Conservation (phyloP, 148 eudicot species). For the Dianthus caryophyllus region DNA sequence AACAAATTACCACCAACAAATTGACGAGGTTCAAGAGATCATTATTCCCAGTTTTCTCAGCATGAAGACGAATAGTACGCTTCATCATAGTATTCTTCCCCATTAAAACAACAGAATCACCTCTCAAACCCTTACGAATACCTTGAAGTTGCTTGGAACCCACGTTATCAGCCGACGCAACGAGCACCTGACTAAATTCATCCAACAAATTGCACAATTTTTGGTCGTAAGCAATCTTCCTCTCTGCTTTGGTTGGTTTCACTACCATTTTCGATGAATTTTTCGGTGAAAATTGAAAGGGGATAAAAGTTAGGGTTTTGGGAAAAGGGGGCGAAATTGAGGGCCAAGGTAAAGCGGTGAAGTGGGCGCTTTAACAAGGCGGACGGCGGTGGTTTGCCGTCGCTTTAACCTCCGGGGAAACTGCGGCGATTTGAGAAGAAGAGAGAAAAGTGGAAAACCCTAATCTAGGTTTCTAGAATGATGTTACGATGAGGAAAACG, state of each 20-base stretch:
- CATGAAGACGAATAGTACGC: constrained; percentile 48
- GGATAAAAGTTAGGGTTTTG: too few relatives aligned
- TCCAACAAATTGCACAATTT: constrained; percentile 53
- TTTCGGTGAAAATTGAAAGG: not conserved
- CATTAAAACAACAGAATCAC: constrained; percentile 60
- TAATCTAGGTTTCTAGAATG: too few relatives aligned
- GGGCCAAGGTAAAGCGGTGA: constrained; percentile 38
- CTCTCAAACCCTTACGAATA: constrained; percentile 52
- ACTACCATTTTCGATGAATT: too few relatives aligned
- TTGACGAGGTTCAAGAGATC: constrained; percentile 41
- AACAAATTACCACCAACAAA: constrained; percentile 42
- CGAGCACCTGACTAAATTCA: constrained; percentile 47
- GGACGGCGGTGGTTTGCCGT: constrained; percentile 32
- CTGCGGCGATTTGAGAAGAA: not conserved
- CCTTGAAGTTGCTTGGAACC: constrained; percentile 58
- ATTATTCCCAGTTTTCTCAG: constrained; percentile 60
- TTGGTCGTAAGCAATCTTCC: constrained; percentile 50
- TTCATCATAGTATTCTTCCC: constrained; percentile 87
- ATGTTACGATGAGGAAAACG: too few relatives aligned
- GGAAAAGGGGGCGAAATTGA: too few relatives aligned
- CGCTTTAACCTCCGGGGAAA: constrained; percentile 39
- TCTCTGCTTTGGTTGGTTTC: constrained; percentile 51
- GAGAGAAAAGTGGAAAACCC: not conserved
- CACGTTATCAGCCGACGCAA: constrained; percentile 59
- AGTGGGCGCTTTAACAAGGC: constrained; percentile 27